phyloP scores from a whole-genome alignment of 106 monocot genomes.

The Posidonia australis region DNA sequence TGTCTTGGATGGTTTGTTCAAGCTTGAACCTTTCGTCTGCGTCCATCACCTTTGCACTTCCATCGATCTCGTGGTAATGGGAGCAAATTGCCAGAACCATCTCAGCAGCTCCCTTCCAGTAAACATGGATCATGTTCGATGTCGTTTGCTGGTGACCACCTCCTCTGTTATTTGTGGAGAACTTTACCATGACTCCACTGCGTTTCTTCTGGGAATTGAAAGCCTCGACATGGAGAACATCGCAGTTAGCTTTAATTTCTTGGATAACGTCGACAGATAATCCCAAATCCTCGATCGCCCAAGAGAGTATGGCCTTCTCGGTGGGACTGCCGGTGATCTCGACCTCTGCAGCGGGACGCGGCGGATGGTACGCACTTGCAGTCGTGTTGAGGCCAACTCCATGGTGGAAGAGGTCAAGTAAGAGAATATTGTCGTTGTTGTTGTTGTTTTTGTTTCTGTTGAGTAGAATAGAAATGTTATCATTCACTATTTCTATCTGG shows the following conservation, averaged over 20 bases:
- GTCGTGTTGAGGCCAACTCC: slow-evolving; percentile 45
- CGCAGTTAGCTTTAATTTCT: neutral
- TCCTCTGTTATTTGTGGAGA: too few species aligned
- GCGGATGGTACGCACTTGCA: slow-evolving; percentile 25
- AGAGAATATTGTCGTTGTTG: neutral
- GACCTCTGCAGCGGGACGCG: neutral
- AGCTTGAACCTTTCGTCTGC: neutral
- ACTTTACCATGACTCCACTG: slow-evolving; percentile 6
- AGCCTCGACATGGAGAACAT: slow-evolving; percentile 4
- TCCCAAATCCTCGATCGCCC: slow-evolving; percentile 6
- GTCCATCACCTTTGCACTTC: neutral
- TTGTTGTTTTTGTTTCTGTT: too few species aligned
- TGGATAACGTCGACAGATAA: slow-evolving; percentile 3
- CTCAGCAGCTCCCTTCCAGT: slow-evolving; percentile 20
- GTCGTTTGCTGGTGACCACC: too few species aligned
- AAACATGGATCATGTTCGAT: neutral
- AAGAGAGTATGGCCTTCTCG: slow-evolving; percentile 18
- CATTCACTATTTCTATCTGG: neutral
- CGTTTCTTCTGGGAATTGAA: slow-evolving; percentile 17
- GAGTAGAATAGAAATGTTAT: too few species aligned
- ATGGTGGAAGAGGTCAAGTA: slow-evolving; percentile 6
- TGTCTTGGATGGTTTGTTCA: slow-evolving; percentile 6
- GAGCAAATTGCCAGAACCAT: slow-evolving; percentile 8
- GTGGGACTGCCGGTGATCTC: slow-evolving; percentile 9
- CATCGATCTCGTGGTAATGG: neutral